phyloP scores from a whole-genome alignment of 2,329 filamentous ascomycete species.

The Penicillium sclerotigenum region DNA sequence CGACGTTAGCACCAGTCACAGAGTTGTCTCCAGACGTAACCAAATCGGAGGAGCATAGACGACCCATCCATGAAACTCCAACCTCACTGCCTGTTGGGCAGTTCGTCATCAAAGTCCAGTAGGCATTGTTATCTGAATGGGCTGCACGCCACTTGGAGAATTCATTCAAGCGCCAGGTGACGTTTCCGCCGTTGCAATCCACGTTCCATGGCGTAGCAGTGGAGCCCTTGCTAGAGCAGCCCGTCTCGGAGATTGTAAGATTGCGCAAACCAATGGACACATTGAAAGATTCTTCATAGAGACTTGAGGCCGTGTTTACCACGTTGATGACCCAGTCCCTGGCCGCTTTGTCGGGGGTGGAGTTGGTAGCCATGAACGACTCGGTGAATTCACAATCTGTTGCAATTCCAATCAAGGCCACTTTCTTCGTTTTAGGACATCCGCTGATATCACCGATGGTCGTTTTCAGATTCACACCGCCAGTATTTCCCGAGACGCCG shows the following conservation, averaged over 20 bases:
- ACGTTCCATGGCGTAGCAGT: constrained; percentile 78
- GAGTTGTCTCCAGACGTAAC: constrained; percentile 58
- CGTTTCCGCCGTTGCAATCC: constrained; percentile 57
- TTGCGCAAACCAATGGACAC: constrained; percentile 89
- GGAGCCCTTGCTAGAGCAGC: constrained; percentile 69
- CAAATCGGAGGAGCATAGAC: constrained; percentile 66
- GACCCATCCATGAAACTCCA: constrained; percentile 88
- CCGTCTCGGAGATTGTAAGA: constrained; percentile 69
- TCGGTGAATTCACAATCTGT: constrained; percentile 87
- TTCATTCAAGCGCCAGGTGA: constrained; percentile 75
- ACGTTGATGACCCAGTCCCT: constrained; percentile 73
- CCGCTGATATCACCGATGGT: constrained; percentile 80
- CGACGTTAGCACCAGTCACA: constrained; percentile 83
- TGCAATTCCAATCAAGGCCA: constrained; percentile 86
- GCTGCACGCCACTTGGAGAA: constrained; percentile 87
- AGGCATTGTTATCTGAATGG: constrained; percentile 75
- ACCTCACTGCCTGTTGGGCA: constrained; percentile 82
- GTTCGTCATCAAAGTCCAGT: constrained; percentile 84
- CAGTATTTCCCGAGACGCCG: constrained; percentile 69
- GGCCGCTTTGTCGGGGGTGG: constrained; percentile 55
- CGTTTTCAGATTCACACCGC: constrained; percentile 70
- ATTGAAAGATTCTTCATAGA: constrained; percentile 92
- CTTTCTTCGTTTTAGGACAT: constrained; percentile 84
- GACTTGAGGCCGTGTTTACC: constrained; percentile 79
- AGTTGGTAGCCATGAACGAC: constrained; percentile 55